Evolutionary conservation across 2,329 filamentous ascomycete species (phyloP), one percentile per base, ranked within the genome.

Genomic region (Fusarium sp.): DNA sequence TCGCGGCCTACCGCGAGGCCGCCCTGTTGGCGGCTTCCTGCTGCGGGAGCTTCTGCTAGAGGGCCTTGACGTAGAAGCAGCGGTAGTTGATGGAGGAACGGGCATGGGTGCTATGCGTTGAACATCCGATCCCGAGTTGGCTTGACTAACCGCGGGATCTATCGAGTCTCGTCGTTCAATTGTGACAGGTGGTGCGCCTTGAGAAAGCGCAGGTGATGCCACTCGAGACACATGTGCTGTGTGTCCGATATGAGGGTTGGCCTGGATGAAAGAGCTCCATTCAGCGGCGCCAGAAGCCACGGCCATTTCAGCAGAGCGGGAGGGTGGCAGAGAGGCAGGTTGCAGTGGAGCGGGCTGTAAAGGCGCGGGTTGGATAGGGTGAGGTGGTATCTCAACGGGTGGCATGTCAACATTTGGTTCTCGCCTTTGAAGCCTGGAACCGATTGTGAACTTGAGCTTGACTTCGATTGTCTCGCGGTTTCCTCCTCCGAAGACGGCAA

Each of bases 401-500:
- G 73, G 71, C 50, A 79, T 69, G 12, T 80, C 79, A 64, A 76
- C 71, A 58, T 55, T 63, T 30, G 75, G 68, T 31, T 75, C 70
- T 7, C 77, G 78, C 26, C 79, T 82, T 28, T 81, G 80, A 48
- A 85, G 87, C 58, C 89, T 93, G 24, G 91, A 88, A 39, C 97
- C 91, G 22, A 92, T 92, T 5, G 95, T 92, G 63, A 99, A 86
- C 79, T 94, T 95, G 69, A 99, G 86, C 81, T 93, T 97, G 73
- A 99, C 95, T 83, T 99, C 96, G 66, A 99, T 84, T 2, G 93
- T 98, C 82, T 98, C 95, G 75, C 92, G 92, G 67, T 92, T 88
- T 36, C 93, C 94, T 77, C 93, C 94, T 42, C 91, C 91, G 79
- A 98, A 97, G 30, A 98, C 86, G 15, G 93, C 93, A 50, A 97